A percentile compares a stretch with the other conserved stretches of the same genome.
Conservation (phyloP, 208 protist genomes). For the Trypanosoma caninum region DNA sequence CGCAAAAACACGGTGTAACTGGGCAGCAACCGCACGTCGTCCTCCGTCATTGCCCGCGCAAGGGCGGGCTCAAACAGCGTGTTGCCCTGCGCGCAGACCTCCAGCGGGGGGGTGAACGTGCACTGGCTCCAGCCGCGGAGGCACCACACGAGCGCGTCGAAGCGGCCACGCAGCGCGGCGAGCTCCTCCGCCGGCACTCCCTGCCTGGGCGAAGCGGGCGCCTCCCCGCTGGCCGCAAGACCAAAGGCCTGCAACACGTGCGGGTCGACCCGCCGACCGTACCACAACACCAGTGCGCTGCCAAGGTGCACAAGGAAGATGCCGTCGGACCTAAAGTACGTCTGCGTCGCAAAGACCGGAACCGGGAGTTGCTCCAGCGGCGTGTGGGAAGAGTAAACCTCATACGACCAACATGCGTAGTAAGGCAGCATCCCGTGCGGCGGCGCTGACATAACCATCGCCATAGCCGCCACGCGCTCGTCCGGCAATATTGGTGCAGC, state of each 20-base stretch:
- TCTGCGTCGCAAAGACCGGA: conserved; percentile 54
- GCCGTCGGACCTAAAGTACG: conserved; percentile 48
- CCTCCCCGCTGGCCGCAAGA: conserved; percentile 25
- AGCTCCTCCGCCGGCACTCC: conserved; percentile 48
- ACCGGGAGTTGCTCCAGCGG: conserved; percentile 44
- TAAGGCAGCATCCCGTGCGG: conserved; percentile 61
- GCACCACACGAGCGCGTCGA: conserved; percentile 46
- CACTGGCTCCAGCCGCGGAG: conserved; percentile 30
- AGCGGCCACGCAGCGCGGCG: conserved; percentile 44
- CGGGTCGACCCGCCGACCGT: conserved; percentile 42
- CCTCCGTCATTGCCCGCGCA: conserved; percentile 68
- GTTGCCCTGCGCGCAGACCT: conserved; percentile 53
- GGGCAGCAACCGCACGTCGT: conserved; percentile 45
- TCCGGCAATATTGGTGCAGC: conserved; percentile 52
- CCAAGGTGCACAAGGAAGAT: conserved; percentile 67
- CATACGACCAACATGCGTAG: conserved; percentile 70
- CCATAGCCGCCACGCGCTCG: conserved; percentile 69
- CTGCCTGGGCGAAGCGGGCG: conserved; percentile 1
- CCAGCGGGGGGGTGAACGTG: conserved; percentile 36
- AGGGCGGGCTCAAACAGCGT: conserved; percentile 54
- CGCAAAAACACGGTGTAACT: conserved; percentile 67
- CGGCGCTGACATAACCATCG: conserved; percentile 60
- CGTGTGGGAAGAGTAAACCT: conserved; percentile 60
- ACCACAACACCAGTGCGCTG: conserved; percentile 67
- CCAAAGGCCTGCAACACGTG: conserved; percentile 49